Evolutionary conservation across 2,329 filamentous ascomycete species (phyloP), one percentile per base, ranked within the genome.

Genomic region (Fusarium sp.): DNA sequence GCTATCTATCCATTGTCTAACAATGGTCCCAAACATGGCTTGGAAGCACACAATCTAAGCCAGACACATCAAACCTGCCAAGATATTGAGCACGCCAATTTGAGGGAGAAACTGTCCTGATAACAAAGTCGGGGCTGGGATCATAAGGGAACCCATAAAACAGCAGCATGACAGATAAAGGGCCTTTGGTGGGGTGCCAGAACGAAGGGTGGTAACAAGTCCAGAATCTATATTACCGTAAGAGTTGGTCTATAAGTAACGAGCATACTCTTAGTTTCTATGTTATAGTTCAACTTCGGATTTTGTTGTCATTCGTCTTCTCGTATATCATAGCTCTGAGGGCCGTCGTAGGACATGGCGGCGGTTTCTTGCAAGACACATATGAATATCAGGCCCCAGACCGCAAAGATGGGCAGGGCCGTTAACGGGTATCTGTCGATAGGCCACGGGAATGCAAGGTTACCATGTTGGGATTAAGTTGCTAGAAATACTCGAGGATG

Each of bases 321-420:
- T 41, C 41, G 27, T 37, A 32, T 38, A 30, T 18, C 35, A 26
- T 33, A 40, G 26, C 32, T 27, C 20, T 27, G 9, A 26, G 7
- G 13, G 15, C 42, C 40, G 14, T n/a, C 13, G 17, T 14, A 38
- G 14, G 45, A 11, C 37, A 53, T 58, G 40, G 50, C 55, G 57
- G 52, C 20, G 26, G 23, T 41, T 64, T 30, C 41, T 49, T 32
- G 23, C 33, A 52, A 52, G 37, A 23, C 32, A 52, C 44, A 20
- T 23, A 53, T 49, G 37, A 46, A 38, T 33, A 69, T 60, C 33
- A 15, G 20, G 20, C 20, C 54, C 35, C n/a, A 53, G 27, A 44
- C 40, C 30, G 55, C 57, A 44, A 56, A 35, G 45, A 68, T 54
- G 37, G 57, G 55, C 37, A 63, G 62, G 56, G 45, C 50, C 46